Evolutionary conservation across 768 basidiomycete genomes (phyloP), one percentile per base, ranked within the genome.

Genomic region (Boletus reticulatus): DNA sequence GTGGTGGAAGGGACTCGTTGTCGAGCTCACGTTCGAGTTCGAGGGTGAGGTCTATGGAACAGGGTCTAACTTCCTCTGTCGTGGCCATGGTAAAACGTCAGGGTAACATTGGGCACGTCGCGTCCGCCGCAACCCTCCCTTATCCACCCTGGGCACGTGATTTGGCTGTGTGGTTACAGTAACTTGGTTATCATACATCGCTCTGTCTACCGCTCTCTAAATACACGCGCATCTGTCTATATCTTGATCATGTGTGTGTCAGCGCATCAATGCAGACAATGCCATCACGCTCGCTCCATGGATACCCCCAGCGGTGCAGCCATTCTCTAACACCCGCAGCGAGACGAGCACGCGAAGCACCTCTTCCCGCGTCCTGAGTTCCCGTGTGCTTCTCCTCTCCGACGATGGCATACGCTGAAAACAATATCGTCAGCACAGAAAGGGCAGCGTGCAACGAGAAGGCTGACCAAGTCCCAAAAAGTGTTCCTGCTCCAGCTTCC

Each of bases 311-410:
- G 52, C 89, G 84, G 63, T 94, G 90, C 44, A 98, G 73, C 88
- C 89, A 96, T 65, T 94, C 91, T 57, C 91, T 87, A 42, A 97
- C 87, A 11, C 90, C 92, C 2, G 90, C 83, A 13, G 91, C 90
- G 7, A 98, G 79, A 12, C 95, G 86, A 22, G 84, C 81, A 50
- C 91, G 85, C 9, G 92, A 92, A 4, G 92, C 84, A 27, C 93
- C 93, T 38, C 94, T 82, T 13, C 78, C 83, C 4, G 81, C 75
- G 64, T 95, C 93, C 66, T 95, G 92, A n/a, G 86, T 88, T 3
- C 91, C 95, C 1, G 92, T 93, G 70, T 98, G 96, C 72, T 94
- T 96, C 72, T 96, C 92, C 74, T 98, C 94, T 19, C 97, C 96
- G 7, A 98, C 92, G 43, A 99, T 80, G 19, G 92, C 75, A 68